Base-by-base conservation (phyloP, 305 asterid genomes). In the Petunia hybrid region DNA sequence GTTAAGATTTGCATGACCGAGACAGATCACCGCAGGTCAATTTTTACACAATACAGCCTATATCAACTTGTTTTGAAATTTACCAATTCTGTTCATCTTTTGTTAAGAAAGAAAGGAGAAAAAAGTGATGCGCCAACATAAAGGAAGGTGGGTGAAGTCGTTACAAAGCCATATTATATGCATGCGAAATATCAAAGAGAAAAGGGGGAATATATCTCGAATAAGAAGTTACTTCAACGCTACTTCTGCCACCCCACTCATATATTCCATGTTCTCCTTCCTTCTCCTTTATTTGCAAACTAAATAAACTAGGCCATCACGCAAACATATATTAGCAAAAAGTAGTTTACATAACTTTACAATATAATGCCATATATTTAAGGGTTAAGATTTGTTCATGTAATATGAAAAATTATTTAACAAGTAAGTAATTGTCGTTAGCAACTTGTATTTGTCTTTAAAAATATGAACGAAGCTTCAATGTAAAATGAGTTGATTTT, bases 91-190 rank as follows among this genome's bases (percentile, higher is more conserved):
- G 0, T 4, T 68, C n/a, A 43, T 16, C 1, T 68, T n/a, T 41
- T 6, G 3, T 45, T 45, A 68, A 68, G 12, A 69, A 22, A 7
- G 45, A 45, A 69, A 4, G 16, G 55, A 8, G 9, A 5, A 14
- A 22, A 69, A 2, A 71, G 35, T 71, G 61, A 71, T 46, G 77
- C 1, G 43, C 13, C 31, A 48, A 71, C 43, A 5, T 5, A 10
- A 71, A 71, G 35, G 43, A 48, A 71, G 31, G 61, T 71, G 13
- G 43, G 13, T 31, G 59, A 60, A 71, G 12, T 71, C 41, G 42
- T 5, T 46, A 71, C 46, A 71, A 71, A 71, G 77, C 40, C n/a
- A 69, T 4, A 60, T 71, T 61, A 71, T 43, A 71, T 71, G 77
- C 77, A 46, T 71, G 61, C 43, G 48, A 0, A 71, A 46, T 22